A percentile compares a stretch with the other conserved stretches of the same genome.
These are phyloP conservation scores for Cladobotryum protrusum DNA, from an alignment of 2,329 filamentous ascomycete genomes.

Conservation along the genomic window DNA sequence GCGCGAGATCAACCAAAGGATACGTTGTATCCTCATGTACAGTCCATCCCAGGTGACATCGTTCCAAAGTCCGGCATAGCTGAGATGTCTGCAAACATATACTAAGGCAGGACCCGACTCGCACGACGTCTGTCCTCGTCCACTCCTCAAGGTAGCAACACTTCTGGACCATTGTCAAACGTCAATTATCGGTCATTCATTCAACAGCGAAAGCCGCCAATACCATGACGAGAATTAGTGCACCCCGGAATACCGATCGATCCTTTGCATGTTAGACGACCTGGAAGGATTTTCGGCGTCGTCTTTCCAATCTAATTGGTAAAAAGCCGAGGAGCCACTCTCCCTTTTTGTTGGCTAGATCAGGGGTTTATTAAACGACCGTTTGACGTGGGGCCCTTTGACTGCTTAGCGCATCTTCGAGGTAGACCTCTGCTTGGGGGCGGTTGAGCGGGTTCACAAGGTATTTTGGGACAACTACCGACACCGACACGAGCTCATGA, in stretches of 20 bases:
- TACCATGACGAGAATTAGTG: too few relatives aligned
- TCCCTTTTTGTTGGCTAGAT: slow-evolving; percentile 5
- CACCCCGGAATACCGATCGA: too few relatives aligned
- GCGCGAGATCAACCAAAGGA: background rate
- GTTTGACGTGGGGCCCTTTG: slow-evolving; percentile 12
- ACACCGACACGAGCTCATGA: slow-evolving; percentile 3
- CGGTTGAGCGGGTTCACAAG: background rate
- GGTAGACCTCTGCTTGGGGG: too few relatives aligned
- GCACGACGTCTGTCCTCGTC: too few relatives aligned
- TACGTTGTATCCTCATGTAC: background rate
- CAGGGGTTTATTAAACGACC: slow-evolving; percentile 12
- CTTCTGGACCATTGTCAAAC: too few relatives aligned
- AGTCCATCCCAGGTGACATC: background rate
- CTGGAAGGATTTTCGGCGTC: background rate
- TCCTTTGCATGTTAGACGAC: too few relatives aligned
- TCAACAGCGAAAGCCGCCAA: too few relatives aligned
- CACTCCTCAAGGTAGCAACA: too few relatives aligned
- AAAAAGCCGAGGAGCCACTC: background rate
- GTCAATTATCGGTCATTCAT: too few relatives aligned
- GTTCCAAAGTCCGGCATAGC: too few relatives aligned
- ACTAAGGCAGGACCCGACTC: too few relatives aligned
- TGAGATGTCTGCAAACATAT: too few relatives aligned
- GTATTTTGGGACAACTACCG: slow-evolving; percentile 10
- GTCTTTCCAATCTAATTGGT: slow-evolving; percentile 5
- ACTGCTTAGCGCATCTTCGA: background rate